Evolutionary conservation across 1,284 basidiomycete species (phyloP), one percentile per base, ranked within the genome.

Genomic region (Papiliotrema fonsecae): DNA sequence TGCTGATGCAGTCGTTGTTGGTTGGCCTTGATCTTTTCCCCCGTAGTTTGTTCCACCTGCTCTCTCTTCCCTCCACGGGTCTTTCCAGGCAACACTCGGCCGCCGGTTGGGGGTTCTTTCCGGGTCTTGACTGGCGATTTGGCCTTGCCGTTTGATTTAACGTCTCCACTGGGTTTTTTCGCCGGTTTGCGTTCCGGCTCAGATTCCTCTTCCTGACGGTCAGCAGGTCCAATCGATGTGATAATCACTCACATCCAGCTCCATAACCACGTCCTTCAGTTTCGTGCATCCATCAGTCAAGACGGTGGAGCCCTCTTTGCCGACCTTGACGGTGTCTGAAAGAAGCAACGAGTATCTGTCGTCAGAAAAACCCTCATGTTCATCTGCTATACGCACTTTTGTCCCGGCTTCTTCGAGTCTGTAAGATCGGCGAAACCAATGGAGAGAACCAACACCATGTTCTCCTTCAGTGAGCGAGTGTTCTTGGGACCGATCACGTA

Each of bases 221-320:
- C n/a, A 39, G 32, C 34, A 28, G 6, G 41, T 27, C 31, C 16
- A 42, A 3, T 18, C 30, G 26, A 16, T 27, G 30, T 26, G 2
- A 25, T 4, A 22, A 22, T 16, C 10, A 57, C 58, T 50, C 42
- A 62, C 76, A 48, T 77, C 76, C 53, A 80, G 74, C 78, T 91
- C 94, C 77, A 97, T 93, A 50, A 96, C 79, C 0, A 88, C 87
- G 53, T 97, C 90, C 64, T 88, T 88, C 37, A 84, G 76, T 26
- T 81, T 82, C 63, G 88, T 91, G 45, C 84, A 80, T 5, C 89
- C 90, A 51, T 90, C 86, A 0, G 91, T 94, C 37, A 97, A 77
- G 55, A 87, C 80, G 3, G 79, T 76, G 2, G 84, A 82, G 48
- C 81, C 83, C 47, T 84, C 81, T 36, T 79, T 70, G 31, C 83